Evolutionary conservation across 306 rosid species (phyloP), one percentile per base, ranked within the genome.

Genomic region (Sophora flavescens): DNA sequence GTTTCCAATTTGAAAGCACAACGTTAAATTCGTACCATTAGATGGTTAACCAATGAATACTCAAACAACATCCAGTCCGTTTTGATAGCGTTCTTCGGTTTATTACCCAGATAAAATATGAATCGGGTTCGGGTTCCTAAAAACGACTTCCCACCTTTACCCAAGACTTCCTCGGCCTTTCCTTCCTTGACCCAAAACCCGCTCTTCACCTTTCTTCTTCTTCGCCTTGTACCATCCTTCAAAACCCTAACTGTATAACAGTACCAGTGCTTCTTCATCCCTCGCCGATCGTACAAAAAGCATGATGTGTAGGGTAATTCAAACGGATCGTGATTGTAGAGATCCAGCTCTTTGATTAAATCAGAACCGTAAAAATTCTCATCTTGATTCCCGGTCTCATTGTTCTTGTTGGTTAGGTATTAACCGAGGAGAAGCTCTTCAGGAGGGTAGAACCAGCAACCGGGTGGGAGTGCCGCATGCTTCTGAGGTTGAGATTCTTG

Each of bases 121-220:
- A 89, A 93, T 36, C 59, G 62, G 1, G 85, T 75, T 74, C 80
- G 84, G 8, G 82, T 81, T 5, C 96, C 98, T 68, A 93, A 61
- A 38, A 75, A 77, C n/a, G 44, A 79, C 33, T 53, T 85, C 32
- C 84, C 88, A 32, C 75, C 83, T 0, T 44, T 4, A 26, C 65
- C 57, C 6, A 66, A n/a, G 50, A 86, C 84, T 3, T 81, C 77
- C 71, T 70, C 82, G 72, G 57, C 85, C 76, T 74, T 75, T 15
- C 96, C 96, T 15, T 52, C 70, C 66, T 85, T 80, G 53, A 68
- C 79, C 97, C 96, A 92, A 68, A 84, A 87, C 61, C 97, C 97
- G 18, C 62, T 81, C 83, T 44, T 88, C 38, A 83, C 84, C 70
- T 53, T 87, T 75, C 84, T 71, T 60, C 78, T 68, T 56, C 65